Conservation (phyloP, 2,329 filamentous ascomycete genomes). For the Fusarium sororula region DNA sequence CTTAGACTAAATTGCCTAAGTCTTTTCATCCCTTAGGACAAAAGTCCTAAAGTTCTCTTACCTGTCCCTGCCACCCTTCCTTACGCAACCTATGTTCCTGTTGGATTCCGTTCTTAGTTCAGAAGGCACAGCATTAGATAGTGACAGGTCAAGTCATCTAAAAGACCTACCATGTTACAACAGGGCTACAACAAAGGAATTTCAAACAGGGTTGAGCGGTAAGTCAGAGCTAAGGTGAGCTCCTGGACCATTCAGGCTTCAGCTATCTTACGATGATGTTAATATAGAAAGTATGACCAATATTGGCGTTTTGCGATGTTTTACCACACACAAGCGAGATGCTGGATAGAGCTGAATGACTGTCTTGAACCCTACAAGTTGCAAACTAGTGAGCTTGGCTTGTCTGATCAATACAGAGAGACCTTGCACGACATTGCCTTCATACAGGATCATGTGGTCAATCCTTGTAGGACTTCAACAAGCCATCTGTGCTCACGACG, state of each 20-base stretch:
- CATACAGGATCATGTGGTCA: neutral
- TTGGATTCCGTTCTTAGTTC: no score
- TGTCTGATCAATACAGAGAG: neutral
- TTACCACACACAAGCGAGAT: neutral
- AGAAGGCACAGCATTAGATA: neutral
- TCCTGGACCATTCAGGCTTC: neutral
- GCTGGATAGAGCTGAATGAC: neutral
- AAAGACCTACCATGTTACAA: no score
- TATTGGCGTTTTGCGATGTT: neutral
- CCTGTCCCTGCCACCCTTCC: no score
- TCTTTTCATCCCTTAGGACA: no score
- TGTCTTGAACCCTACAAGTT: neutral
- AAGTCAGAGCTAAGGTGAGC: no score
- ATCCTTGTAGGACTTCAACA: neutral
- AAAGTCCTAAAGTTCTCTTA: no score
- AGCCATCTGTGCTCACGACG: neutral
- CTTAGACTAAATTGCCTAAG: no score
- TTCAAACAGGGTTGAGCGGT: neutral
- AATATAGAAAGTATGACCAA: neutral
- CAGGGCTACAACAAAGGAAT: neutral
- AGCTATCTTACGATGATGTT: neutral
- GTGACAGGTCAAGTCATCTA: neutral
- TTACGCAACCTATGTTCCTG: no score
- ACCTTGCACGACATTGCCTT: neutral
- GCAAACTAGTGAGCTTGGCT: neutral